Conservation (phyloP, 129 eudicot genomes). For the Artemisia tridentata region DNA sequence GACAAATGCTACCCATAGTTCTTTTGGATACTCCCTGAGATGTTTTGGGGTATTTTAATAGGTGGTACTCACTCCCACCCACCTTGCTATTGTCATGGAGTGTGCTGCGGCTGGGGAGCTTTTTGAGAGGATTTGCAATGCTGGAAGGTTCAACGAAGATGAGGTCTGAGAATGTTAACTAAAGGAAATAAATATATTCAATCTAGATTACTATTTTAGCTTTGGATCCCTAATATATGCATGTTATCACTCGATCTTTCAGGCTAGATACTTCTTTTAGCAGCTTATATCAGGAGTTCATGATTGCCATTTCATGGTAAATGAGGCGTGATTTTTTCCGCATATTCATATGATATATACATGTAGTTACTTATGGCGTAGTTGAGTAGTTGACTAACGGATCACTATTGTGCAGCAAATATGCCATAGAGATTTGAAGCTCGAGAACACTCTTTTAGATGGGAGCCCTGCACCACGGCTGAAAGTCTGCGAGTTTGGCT, state of each 20-base stretch:
- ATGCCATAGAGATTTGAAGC: slow-evolving; percentile 92
- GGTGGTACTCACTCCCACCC: slow-evolving; percentile 93
- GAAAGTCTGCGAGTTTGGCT: slow-evolving; percentile 96
- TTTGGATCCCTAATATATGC: neutral
- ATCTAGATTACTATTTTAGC: neutral
- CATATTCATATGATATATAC: slow-evolving; percentile 1
- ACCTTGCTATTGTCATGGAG: slow-evolving; percentile 96
- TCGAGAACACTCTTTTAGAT: slow-evolving; percentile 92
- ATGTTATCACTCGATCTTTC: slow-evolving; percentile 25
- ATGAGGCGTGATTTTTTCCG: neutral
- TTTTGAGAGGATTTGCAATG: slow-evolving; percentile 88
- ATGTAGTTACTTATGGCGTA: neutral
- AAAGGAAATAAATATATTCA: neutral
- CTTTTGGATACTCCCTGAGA: too few species aligned
- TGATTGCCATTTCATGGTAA: slow-evolving; percentile 91
- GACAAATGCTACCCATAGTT: too few species aligned
- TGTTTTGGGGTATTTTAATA: too few species aligned
- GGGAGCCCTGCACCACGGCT: slow-evolving; percentile 98
- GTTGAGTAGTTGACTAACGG: slow-evolving; percentile 5
- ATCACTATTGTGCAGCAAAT: slow-evolving; percentile 58
- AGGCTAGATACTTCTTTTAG: slow-evolving; percentile 96
- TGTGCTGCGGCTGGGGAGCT: slow-evolving; percentile 98
- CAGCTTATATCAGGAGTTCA: slow-evolving; percentile 91
- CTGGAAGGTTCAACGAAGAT: slow-evolving; percentile 96
- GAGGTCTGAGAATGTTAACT: slow-evolving; percentile 47